These are phyloP conservation scores for Ophidiomyces ophidiicola DNA, from an alignment of 2,329 filamentous ascomycete species.

Conservation along the genomic window DNA sequence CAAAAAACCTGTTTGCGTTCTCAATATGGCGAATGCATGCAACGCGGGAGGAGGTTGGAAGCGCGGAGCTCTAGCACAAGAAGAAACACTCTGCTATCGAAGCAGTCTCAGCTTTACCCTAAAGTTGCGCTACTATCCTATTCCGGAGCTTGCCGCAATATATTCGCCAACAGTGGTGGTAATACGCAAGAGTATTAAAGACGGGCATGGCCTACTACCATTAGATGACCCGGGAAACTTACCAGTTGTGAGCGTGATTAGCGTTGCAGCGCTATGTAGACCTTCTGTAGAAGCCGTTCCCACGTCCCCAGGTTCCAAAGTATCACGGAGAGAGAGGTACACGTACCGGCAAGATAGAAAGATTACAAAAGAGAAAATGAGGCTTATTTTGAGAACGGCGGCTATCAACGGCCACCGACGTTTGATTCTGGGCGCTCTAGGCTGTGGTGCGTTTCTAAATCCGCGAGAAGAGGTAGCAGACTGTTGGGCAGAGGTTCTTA, in stretches of 20 bases:
- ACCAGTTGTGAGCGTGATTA: conserved; percentile 48
- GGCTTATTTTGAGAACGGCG: conserved; percentile 48
- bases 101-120: conserved; percentile 35
- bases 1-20: conserved; percentile 41
- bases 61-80: conserved; percentile 51
- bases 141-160: conserved; percentile 39
- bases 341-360: conserved; percentile 36
- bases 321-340: conserved; percentile 27
- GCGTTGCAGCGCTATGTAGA: conserved; percentile 43
- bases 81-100: conserved; percentile 57
- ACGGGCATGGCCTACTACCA: conserved; percentile 39
- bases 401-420: conserved; percentile 44
- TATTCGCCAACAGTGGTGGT: conserved; percentile 51
- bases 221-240: conserved; percentile 25
- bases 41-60: conserved; percentile 53
- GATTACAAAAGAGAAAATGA: conserved; percentile 51
- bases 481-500: conserved; percentile 51
- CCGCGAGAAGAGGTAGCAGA: conserved; percentile 49
- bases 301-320: conserved; percentile 11
- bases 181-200: conserved; percentile 41
- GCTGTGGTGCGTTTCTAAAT: conserved; percentile 56
- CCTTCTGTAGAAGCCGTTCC: conserved; percentile 26
- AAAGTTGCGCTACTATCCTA: conserved; percentile 42
- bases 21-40: conserved; percentile 53
- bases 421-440: conserved; percentile 56